Base-by-base conservation (phyloP, 768 basidiomycete genomes). In the Suillus paluster region DNA sequence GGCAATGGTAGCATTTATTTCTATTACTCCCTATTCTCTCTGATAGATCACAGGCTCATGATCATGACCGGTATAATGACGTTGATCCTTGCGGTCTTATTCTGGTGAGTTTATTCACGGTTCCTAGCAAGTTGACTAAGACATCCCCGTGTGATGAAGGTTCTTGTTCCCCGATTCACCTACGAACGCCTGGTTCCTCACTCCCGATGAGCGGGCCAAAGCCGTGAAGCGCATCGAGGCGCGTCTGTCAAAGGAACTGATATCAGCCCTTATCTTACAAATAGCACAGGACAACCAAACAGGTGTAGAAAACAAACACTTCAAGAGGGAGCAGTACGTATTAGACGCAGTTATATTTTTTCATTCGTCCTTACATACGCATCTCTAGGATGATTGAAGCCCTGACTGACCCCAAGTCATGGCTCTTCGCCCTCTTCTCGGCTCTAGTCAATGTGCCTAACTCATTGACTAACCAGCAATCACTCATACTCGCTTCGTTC, bases 81-180 rank as follows among this genome's bases (percentile, higher is more conserved):
- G 1, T 67, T 87, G 21, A 56, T 84, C 12, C 81, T 79, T 23
- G 77, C 86, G 1, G 54, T 80, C 2, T 70, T 64, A 19, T 89
- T 83, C 71, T 87, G 84, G 86, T 85, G 59, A 38, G 77, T 69
- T 9, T 42, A 23, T 30, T 38, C 33, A 27, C 23, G 42, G 36
- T 30, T 9, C 14, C 27, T 34, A 8, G 12, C 25, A 41, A 17
- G n/a, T n/a, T n/a, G n/a, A n/a, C 11, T 15, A n/a, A 21, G 11
- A 17, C 30, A 30, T 30, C 6, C 6, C 30, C 30, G 30, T 6
- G 30, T 30, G 30, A 30, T 30, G 30, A 23, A 84, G 84, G 79
- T 81, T 86, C 66, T 70, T 84, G 36, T 88, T 89, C 75, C 88
- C 88, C 1, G 87, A 89, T 67, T 88, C 86, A 1, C 88, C 88